Evolutionary conservation across 2,329 filamentous ascomycete genomes (phyloP).

Genomic region (Venturia oleaginea): DNA sequence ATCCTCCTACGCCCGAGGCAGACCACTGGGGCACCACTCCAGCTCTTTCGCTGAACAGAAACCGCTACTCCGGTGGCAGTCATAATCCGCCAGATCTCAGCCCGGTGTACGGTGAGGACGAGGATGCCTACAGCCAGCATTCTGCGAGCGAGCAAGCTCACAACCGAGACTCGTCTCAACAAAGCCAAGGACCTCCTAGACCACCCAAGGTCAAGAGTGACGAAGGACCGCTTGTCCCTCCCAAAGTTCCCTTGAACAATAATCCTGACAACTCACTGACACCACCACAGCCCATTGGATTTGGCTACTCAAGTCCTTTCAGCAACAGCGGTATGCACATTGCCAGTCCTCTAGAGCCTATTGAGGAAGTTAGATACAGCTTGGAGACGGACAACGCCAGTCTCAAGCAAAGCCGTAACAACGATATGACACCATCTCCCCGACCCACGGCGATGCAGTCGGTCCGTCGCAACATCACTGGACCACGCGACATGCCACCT

Average conservation of each 20-base stretch:
- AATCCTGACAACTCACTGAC: slow-evolving; percentile 27
- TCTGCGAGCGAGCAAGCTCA: slow-evolving; percentile 29
- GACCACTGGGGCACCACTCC: slow-evolving; percentile 41
- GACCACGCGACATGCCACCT: slow-evolving; percentile 14
- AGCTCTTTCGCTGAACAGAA: slow-evolving; percentile 28
- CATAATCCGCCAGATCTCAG: slow-evolving; percentile 26
- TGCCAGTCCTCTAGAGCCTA: slow-evolving; percentile 36
- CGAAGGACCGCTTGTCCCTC: slow-evolving; percentile 50
- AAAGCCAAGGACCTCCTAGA: slow-evolving; percentile 31
- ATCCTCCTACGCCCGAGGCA: slow-evolving; percentile 14
- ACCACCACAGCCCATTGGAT: slow-evolving; percentile 22
- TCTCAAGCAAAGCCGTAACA: not conserved
- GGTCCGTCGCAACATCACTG: slow-evolving; percentile 12
- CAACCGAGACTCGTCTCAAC: slow-evolving; percentile 19
- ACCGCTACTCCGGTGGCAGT: slow-evolving; percentile 28
- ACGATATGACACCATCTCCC: slow-evolving; percentile 13
- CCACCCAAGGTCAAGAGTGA: slow-evolving; percentile 48
- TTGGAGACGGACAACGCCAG: slow-evolving; percentile 34
- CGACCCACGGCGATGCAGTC: slow-evolving; percentile 13
- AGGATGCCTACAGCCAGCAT: slow-evolving; percentile 28
- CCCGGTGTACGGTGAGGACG: slow-evolving; percentile 28
- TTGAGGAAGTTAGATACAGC: slow-evolving; percentile 41
- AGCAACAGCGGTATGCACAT: slow-evolving; percentile 12
- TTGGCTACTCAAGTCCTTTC: slow-evolving; percentile 17
- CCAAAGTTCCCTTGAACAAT: slow-evolving; percentile 22